Evolutionary conservation across 352 stramenopile genomes (phyloP).

Genomic region (Pythium brassicae): DNA sequence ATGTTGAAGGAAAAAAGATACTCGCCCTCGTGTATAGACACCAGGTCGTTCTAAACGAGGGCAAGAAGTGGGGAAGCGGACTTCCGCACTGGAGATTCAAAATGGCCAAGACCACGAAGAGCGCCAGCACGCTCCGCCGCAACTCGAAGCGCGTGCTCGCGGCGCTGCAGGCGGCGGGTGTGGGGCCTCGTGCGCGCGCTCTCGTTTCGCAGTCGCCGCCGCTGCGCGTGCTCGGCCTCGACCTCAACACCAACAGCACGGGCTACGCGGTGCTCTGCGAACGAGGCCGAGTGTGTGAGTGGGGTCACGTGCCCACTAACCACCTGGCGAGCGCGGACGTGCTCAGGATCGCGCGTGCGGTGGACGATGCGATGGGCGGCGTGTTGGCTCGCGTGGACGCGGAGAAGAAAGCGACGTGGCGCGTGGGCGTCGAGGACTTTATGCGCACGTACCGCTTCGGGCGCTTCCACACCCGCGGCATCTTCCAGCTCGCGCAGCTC

Average conservation of each 20-base stretch:
- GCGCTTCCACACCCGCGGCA: slow-evolving; percentile 74
- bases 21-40: too few species aligned
- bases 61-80: too few species aligned
- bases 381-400: slow-evolving; percentile 21
- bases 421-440: slow-evolving; percentile 83
- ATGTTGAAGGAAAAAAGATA: too few species aligned
- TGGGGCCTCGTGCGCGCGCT: slow-evolving; percentile 16
- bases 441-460: slow-evolving; percentile 79
- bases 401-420: slow-evolving; percentile 27
- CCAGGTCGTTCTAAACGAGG: too few species aligned
- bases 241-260: slow-evolving; percentile 85
- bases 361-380: slow-evolving; percentile 35
- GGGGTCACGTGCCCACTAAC: slow-evolving; percentile 55
- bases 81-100: too few species aligned
- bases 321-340: slow-evolving; percentile 65
- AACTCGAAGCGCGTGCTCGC: slow-evolving; percentile 50
- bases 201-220: slow-evolving; percentile 26
- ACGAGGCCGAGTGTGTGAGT: slow-evolving; percentile 40
- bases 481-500: slow-evolving; percentile 84
- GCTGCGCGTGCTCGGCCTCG: slow-evolving; percentile 65
- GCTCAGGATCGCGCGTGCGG: slow-evolving; percentile 48
- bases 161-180: slow-evolving; percentile 32
- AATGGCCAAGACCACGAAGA: neutral
- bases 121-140: slow-evolving; percentile 23
- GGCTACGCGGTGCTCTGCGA: slow-evolving; percentile 67